Base-by-base conservation (phyloP, 1,139 yeast genomes). In the Pichia sp. region DNA sequence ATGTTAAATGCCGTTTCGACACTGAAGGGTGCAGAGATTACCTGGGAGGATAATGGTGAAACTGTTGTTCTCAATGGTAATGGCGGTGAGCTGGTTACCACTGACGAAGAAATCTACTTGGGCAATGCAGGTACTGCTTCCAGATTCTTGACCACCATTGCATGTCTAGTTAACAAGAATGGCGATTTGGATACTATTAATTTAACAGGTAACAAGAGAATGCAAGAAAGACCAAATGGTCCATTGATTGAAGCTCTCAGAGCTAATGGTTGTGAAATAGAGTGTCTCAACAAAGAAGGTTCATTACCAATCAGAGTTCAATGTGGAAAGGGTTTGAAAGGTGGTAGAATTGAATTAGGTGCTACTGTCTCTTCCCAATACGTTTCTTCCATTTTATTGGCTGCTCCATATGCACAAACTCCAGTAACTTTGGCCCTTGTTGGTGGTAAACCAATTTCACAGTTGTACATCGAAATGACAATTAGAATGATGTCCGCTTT, bases 61-160 rank as follows among this genome's bases (percentile, higher is more conserved):
- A 82, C 94, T 16, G 72, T 91, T 37, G 87, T 88, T 22, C 74
- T 91, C 25, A 71, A 72, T 37, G 98, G 98, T 35, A 82, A 81
- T 47, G 96, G 96, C 38, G 97, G 97, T 33, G 60, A 70, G 24
- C 62, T 85, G 44, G 51, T 68, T 31, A 74, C 84, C 3, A 74
- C 83, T 27, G 67, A 69, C 18, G 65, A 67, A 27, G 83, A 77
- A 46, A 67, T 93, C 38, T 91, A 86, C 59, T 71, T 91, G 44
- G 98, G 98, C 40, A 91, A 91, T 56, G 98, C 99, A 1, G 99
- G 99, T 49, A 91, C 99, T 31, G 97, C 98, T 6, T 85, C 96
- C 8, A 74, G 99, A 52, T 93, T 91, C 59, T 70, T 91, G 52
- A 85, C 97, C 4, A 76, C 96, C 2, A 88, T 91, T 25, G 96